Conservation (phyloP, 2,329 filamentous ascomycete species). For the Aspergillus pseudoglaucus region DNA sequence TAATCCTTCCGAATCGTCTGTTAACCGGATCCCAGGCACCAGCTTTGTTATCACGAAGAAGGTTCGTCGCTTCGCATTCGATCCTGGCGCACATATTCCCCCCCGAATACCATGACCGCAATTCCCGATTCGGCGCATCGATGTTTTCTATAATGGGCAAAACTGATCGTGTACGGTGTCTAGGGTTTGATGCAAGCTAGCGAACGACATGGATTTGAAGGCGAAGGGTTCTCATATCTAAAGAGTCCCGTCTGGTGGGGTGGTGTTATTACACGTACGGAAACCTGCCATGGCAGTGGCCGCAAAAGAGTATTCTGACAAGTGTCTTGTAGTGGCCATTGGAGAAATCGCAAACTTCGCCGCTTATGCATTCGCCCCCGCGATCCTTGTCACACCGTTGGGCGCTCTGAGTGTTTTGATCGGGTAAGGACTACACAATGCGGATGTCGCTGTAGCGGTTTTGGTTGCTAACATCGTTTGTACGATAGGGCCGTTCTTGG, state of each 20-base stretch:
- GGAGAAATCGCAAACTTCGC: constrained; percentile 97
- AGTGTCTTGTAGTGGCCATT: constrained; percentile 61
- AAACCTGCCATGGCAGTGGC: neutral
- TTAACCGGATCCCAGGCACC: constrained; percentile 53
- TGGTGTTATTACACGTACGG: constrained; percentile 73
- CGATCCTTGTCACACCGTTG: constrained; percentile 94
- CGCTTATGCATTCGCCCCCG: constrained; percentile 94
- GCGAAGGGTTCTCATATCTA: constrained; percentile 90
- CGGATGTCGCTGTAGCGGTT: neutral
- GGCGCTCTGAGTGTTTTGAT: constrained; percentile 93
- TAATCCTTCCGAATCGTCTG: neutral
- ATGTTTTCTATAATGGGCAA: no score
- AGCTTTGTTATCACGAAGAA: constrained; percentile 99
- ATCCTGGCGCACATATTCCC: constrained; percentile 3
- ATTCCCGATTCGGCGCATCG: no score
- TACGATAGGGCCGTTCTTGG: constrained; percentile 69
- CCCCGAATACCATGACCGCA: neutral
- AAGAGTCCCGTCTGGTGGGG: constrained; percentile 97
- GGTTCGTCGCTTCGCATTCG: constrained; percentile 46
- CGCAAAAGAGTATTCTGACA: constrained; percentile 15
- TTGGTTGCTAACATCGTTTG: constrained; percentile 13
- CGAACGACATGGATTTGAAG: constrained; percentile 89
- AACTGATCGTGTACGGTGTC: constrained; percentile 8
- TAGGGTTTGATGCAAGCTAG: constrained; percentile 86
- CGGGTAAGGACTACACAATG: constrained; percentile 44